These are phyloP conservation scores for Wickerhamomyces kurtzmanii DNA, from an alignment of 805 yeast genomes.

Conservation along the genomic window DNA sequence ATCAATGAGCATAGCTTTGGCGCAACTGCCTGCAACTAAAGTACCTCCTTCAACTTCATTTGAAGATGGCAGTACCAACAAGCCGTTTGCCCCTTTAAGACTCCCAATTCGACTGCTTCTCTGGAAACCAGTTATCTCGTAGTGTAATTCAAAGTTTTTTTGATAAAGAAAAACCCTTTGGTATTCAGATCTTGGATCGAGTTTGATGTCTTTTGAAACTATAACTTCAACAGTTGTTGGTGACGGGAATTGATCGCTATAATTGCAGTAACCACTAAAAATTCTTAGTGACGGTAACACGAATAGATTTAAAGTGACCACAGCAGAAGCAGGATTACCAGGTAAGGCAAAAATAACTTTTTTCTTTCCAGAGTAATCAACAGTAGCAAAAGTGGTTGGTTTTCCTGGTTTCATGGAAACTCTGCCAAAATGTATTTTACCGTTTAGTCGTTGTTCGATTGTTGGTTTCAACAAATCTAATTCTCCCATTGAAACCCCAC, in stretches of 20 bases:
- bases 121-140: slow-evolving; percentile 38
- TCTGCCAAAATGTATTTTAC: slow-evolving; percentile 41
- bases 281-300: slow-evolving; percentile 33
- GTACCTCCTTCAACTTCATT: slow-evolving; percentile 4
- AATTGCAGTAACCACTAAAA: slow-evolving; percentile 21
- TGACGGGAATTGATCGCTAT: slow-evolving; percentile 10
- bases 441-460: slow-evolving; percentile 29
- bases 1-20: slow-evolving; percentile 19
- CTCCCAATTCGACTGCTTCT: slow-evolving; percentile 40
- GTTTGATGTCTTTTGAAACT: slow-evolving; percentile 19
- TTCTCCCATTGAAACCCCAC: slow-evolving; percentile 57
- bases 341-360: slow-evolving; percentile 39
- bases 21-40: slow-evolving; percentile 12
- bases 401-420: slow-evolving; percentile 54
- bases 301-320: slow-evolving; percentile 36
- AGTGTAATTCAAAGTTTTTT: slow-evolving; percentile 18
- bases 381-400: slow-evolving; percentile 46
- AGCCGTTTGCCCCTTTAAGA: slow-evolving; percentile 35
- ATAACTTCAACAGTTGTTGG: slow-evolving; percentile 25
- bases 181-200: slow-evolving; percentile 44
- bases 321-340: slow-evolving; percentile 48
- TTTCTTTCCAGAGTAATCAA: slow-evolving; percentile 9
- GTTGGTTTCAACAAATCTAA: slow-evolving; percentile 39
- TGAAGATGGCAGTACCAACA: slow-evolving; percentile 31
- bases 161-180: slow-evolving; percentile 31